A percentile compares a stretch with the other conserved stretches of the same genome.
Evolutionary conservation across 257 asterid genomes (phyloP).

Genomic region (Euphrasia confusa): DNA sequence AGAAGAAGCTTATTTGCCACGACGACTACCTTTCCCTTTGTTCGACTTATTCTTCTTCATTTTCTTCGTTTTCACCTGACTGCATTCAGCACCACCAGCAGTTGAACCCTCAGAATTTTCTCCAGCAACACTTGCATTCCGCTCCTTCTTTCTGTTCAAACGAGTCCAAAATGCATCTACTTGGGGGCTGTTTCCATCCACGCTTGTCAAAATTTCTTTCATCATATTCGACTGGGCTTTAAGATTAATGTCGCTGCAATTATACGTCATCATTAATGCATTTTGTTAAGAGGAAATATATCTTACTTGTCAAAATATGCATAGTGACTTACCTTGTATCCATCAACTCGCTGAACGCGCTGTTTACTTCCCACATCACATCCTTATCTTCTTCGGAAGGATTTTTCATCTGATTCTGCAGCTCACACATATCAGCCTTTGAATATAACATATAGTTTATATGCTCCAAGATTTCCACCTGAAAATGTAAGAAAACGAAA

Average conservation of each 20-base stretch:
- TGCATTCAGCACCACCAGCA: not conserved
- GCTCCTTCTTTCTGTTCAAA: constrained; percentile 1
- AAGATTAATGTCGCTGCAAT: constrained; percentile 14
- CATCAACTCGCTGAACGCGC: not conserved
- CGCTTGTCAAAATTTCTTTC: constrained; percentile 21
- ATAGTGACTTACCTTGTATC: constrained; percentile 11
- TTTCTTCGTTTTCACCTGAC: constrained; percentile 23
- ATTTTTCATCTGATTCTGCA: not conserved
- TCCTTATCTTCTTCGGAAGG: constrained; percentile 26
- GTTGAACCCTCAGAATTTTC: constrained; percentile 6
- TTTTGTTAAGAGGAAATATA: no score
- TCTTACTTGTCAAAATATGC: not conserved
- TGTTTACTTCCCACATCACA: not conserved
- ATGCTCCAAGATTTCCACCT: constrained; percentile 30
- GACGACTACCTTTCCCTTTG: constrained; percentile 21
- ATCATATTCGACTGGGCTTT: constrained; percentile 7
- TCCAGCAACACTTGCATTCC: constrained; percentile 5
- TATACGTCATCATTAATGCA: not conserved
- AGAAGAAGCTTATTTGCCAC: constrained; percentile 11
- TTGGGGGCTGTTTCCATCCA: constrained; percentile 20
- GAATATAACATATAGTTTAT: constrained; percentile 15
- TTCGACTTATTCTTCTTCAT: constrained; percentile 20
- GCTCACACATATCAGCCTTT: constrained; percentile 2
- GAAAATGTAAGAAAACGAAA: not conserved
- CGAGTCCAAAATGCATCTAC: constrained; percentile 6